phyloP scores from a whole-genome alignment of 139 green algal genomes.

The Gonium pectorale region DNA sequence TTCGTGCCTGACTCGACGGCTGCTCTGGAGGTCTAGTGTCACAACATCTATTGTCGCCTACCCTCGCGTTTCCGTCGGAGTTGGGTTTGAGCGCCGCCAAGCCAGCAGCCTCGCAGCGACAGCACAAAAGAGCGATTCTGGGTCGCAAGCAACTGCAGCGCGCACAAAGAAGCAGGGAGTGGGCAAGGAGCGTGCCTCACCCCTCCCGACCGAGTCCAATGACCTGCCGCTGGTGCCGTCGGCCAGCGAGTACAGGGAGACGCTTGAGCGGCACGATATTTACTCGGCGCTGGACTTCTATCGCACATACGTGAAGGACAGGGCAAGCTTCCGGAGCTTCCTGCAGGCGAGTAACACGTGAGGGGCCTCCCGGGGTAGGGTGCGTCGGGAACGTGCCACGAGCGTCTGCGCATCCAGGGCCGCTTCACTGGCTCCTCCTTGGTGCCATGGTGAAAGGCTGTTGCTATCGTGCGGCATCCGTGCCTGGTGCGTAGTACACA shows the following conservation, averaged over 20 bases:
- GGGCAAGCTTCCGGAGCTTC: not conserved
- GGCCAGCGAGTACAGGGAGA: not conserved
- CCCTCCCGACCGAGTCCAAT: not conserved
- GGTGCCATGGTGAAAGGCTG: too few relatives aligned
- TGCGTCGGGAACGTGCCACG: too few relatives aligned
- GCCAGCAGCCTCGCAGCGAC: not conserved
- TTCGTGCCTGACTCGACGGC: too few relatives aligned
- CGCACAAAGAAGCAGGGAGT: not conserved
- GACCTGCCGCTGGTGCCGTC: not conserved
- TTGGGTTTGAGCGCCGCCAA: conserved; percentile 23
- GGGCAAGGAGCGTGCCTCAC: conserved; percentile 13
- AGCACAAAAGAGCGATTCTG: conserved; percentile 10
- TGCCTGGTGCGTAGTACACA: too few relatives aligned
- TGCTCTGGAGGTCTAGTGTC: too few relatives aligned
- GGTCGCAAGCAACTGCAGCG: not conserved
- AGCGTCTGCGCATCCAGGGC: too few relatives aligned
- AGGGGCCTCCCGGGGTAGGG: too few relatives aligned
- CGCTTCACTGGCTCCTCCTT: too few relatives aligned
- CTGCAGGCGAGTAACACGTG: conserved; percentile 13
- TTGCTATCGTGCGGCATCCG: too few relatives aligned
- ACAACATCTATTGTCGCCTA: too few relatives aligned
- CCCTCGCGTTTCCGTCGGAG: too few relatives aligned
- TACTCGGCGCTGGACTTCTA: not conserved
- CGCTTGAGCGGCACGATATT: conserved; percentile 16
- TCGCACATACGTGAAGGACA: not conserved